phyloP scores from a whole-genome alignment of 2,329 filamentous ascomycete genomes.

The Nothophoma quercina region DNA sequence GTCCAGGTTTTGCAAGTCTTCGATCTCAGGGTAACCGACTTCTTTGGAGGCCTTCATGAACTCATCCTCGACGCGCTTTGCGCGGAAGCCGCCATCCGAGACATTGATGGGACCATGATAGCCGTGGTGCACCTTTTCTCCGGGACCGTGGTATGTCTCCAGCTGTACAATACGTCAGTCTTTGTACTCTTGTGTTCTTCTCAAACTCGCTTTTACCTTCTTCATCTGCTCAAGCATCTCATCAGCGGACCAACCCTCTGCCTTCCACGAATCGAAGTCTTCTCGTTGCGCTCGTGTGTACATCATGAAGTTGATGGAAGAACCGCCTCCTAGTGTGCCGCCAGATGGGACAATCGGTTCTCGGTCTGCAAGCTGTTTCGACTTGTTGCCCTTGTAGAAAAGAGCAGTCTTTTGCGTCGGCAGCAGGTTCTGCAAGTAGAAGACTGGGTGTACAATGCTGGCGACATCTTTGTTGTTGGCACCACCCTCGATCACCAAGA shows the following conservation, averaged over 20 bases:
- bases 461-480: constrained; percentile 61
- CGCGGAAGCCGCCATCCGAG: constrained; percentile 59
- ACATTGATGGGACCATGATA: constrained; percentile 64
- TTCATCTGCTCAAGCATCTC: constrained; percentile 63
- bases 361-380: constrained; percentile 56
- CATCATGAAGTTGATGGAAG: constrained; percentile 52
- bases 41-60: constrained; percentile 59
- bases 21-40: constrained; percentile 61
- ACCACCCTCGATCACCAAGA: constrained; percentile 64
- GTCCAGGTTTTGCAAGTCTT: constrained; percentile 63
- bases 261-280: constrained; percentile 63
- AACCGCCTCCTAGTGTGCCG: constrained; percentile 68
- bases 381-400: constrained; percentile 61
- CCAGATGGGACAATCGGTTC: constrained; percentile 54
- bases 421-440: constrained; percentile 58
- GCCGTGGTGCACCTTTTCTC: constrained; percentile 59
- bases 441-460: constrained; percentile 59
- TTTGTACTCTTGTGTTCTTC: constrained; percentile 6
- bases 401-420: constrained; percentile 59
- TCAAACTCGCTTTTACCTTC: no score
- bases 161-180: constrained; percentile 43
- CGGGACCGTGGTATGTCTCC: constrained; percentile 64
- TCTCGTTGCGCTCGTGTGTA: constrained; percentile 56
- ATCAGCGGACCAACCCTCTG: constrained; percentile 59
- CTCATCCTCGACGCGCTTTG: constrained; percentile 53